phyloP scores from a whole-genome alignment of 139 green algal genomes.

The Spirogloea muscicola region DNA sequence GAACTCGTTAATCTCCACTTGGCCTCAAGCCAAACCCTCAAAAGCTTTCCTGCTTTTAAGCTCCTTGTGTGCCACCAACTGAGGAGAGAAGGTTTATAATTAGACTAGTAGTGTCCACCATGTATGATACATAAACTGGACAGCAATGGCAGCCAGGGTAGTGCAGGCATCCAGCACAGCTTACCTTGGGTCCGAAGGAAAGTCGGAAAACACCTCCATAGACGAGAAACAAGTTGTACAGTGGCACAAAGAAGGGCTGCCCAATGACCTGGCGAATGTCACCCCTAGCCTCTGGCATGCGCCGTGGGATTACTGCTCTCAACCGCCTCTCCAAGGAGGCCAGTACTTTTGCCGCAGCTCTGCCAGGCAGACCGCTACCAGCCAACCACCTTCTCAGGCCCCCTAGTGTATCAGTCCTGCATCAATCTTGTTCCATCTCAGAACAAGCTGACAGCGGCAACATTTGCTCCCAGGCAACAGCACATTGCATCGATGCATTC shows the following conservation, averaged over 20 bases:
- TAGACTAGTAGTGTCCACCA: too few relatives aligned
- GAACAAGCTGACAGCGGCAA: background rate
- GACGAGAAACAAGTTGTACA: conserved; percentile 82
- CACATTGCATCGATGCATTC: too few relatives aligned
- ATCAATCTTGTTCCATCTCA: background rate
- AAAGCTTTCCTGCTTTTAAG: too few relatives aligned
- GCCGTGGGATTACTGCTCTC: conserved; percentile 51
- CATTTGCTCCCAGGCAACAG: background rate
- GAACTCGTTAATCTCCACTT: too few relatives aligned
- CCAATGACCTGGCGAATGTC: conserved; percentile 89
- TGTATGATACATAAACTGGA: too few relatives aligned
- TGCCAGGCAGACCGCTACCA: background rate
- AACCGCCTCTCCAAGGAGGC: conserved; percentile 66
- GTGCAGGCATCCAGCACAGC: too few relatives aligned
- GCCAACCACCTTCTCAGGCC: conserved; percentile 5
- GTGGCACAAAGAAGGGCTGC: conserved; percentile 88
- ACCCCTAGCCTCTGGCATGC: conserved; percentile 75
- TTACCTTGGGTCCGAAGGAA: conserved; percentile 87
- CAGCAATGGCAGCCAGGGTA: too few relatives aligned
- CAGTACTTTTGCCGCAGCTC: conserved; percentile 45
- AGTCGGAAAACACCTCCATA: conserved; percentile 85
- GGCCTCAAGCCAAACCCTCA: too few relatives aligned
- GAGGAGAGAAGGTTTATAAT: too few relatives aligned
- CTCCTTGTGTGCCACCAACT: too few relatives aligned
- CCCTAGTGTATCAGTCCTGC: conserved; percentile 18